Conservation (phyloP, 2,329 filamentous ascomycete species). For the Colletotrichum sidae region DNA sequence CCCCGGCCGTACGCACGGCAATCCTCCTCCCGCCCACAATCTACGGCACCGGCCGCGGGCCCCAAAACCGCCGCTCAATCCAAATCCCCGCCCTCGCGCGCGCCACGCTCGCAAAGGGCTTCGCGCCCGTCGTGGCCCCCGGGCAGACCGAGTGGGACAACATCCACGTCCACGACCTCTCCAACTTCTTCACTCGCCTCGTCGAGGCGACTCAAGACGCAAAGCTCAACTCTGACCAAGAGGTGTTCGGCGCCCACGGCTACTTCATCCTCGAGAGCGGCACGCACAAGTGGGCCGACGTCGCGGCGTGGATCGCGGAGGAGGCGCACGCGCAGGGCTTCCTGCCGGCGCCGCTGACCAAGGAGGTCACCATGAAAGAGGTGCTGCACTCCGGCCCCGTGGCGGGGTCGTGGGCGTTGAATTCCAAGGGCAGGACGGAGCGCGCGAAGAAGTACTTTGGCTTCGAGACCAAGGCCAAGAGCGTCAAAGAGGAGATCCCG, state of each 20-base stretch:
- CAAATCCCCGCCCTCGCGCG: constrained; percentile 59
- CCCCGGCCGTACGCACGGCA: constrained; percentile 52
- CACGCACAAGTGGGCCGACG: constrained; percentile 71
- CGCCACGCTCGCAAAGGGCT: constrained; percentile 55
- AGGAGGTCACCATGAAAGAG: constrained; percentile 45
- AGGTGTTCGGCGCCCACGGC: constrained; percentile 71
- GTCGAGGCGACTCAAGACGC: constrained; percentile 66
- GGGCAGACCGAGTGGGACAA: constrained; percentile 64
- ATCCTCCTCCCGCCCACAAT: constrained; percentile 64
- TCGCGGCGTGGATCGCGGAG: constrained; percentile 66
- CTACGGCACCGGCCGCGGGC: constrained; percentile 62
- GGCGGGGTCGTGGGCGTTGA: constrained; percentile 48
- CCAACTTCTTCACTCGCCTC: constrained; percentile 55
- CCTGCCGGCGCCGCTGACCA: constrained; percentile 42
- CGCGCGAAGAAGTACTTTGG: constrained; percentile 59
- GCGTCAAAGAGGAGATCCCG: constrained; percentile 53
- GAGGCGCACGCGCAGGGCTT: constrained; percentile 59
- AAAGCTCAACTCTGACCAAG: constrained; percentile 63
- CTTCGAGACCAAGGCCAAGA: constrained; percentile 53
- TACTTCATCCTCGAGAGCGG: constrained; percentile 78
- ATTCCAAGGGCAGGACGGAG: constrained; percentile 57
- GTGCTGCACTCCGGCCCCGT: constrained; percentile 40
- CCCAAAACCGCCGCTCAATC: constrained; percentile 60
- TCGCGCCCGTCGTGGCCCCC: constrained; percentile 55
- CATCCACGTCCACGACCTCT: constrained; percentile 64